Percentiles rank a stretch among this genome's conserved stretches.
These are phyloP conservation scores for Oropetium thomaeum DNA, from an alignment of 176 grass and related monocot species.

Conservation along the genomic window DNA sequence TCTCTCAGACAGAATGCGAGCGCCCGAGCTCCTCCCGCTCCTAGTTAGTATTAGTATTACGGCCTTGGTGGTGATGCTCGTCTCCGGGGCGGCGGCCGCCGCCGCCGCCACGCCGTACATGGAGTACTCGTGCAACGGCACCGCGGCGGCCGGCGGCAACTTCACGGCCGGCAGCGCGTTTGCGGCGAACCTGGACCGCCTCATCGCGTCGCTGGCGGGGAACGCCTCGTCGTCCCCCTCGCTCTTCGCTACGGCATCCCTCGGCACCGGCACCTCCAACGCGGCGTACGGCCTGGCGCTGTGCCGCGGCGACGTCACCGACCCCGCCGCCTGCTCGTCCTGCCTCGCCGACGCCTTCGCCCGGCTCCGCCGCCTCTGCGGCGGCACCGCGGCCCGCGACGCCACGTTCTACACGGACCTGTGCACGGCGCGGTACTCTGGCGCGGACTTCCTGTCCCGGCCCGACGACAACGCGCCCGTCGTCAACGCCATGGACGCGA, in stretches of 20 bases:
- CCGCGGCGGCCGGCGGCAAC: slow-evolving; percentile 34
- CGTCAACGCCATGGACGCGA: slow-evolving; percentile 39
- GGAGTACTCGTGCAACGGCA: slow-evolving; percentile 36
- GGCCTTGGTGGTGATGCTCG: too few relatives aligned
- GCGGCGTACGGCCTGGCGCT: slow-evolving; percentile 37
- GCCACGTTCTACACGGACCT: slow-evolving; percentile 41
- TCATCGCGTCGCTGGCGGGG: not conserved
- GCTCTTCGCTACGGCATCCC: slow-evolving; percentile 14
- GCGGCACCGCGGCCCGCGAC: not conserved
- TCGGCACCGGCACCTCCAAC: slow-evolving; percentile 24
- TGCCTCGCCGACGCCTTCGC: slow-evolving; percentile 34
- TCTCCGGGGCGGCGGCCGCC: not conserved
- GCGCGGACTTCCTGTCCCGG: not conserved
- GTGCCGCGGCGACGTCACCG: slow-evolving; percentile 54
- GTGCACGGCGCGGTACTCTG: slow-evolving; percentile 32
- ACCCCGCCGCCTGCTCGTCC: slow-evolving; percentile 23
- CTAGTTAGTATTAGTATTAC: too few relatives aligned
- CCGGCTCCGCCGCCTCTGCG: slow-evolving; percentile 17
- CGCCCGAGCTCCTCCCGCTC: not conserved
- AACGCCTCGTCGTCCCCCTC: slow-evolving; percentile 16
- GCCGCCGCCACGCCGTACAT: slow-evolving; percentile 21
- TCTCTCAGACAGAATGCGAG: not conserved
- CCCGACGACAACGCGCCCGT: slow-evolving; percentile 36
- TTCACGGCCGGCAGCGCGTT: slow-evolving; percentile 30
- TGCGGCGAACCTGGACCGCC: slow-evolving; percentile 23